A percentile compares a stretch with the other conserved stretches of the same genome.
These are phyloP conservation scores for Chaetothyriales sp. DNA, from an alignment of 2,329 filamentous ascomycete species.

Conservation along the genomic window DNA sequence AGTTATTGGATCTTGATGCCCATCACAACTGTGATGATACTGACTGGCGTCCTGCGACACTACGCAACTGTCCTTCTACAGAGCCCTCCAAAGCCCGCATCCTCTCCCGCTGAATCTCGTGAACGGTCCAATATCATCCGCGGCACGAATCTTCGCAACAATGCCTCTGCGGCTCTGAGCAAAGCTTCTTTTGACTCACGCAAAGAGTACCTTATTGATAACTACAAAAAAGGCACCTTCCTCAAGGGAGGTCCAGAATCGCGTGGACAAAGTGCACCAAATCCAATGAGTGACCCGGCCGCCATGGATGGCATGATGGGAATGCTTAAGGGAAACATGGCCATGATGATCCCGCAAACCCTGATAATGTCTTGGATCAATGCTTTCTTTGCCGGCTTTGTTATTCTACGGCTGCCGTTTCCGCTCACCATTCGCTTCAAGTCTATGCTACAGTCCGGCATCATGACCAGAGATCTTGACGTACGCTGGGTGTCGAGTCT, in stretches of 20 bases:
- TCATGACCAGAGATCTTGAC: conserved; percentile 89
- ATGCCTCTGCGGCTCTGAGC: conserved; percentile 68
- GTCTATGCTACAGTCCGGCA: conserved; percentile 95
- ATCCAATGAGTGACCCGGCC: conserved; percentile 87
- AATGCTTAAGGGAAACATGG: conserved; percentile 99
- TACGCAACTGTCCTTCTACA: conserved; percentile 89
- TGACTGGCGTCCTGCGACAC: conserved; percentile 90
- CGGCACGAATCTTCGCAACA: conserved; percentile 68
- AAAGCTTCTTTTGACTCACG: conserved; percentile 61
- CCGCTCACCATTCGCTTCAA: conserved; percentile 98
- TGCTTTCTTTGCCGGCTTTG: conserved; percentile 94
- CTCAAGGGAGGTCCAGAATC: conserved; percentile 68
- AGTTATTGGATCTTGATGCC: conserved; percentile 99
- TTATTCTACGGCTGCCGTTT: conserved; percentile 96
- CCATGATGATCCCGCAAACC: conserved; percentile 98
- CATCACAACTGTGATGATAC: conserved; percentile 93
- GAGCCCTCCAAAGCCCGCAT: conserved; percentile 60
- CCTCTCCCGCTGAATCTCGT: conserved; percentile 45
- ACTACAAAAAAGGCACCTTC: conserved; percentile 73
- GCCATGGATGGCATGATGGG: conserved; percentile 99
- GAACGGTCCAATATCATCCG: conserved; percentile 76
- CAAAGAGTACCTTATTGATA: conserved; percentile 64
- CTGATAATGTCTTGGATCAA: conserved; percentile 99
- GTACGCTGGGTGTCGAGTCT: conserved; percentile 97
- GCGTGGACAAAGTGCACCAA: conserved; percentile 73